A percentile compares a stretch with the other conserved stretches of the same genome.
Conservation (phyloP, 805 yeast species). For the Zygotorulaspora florentina region DNA sequence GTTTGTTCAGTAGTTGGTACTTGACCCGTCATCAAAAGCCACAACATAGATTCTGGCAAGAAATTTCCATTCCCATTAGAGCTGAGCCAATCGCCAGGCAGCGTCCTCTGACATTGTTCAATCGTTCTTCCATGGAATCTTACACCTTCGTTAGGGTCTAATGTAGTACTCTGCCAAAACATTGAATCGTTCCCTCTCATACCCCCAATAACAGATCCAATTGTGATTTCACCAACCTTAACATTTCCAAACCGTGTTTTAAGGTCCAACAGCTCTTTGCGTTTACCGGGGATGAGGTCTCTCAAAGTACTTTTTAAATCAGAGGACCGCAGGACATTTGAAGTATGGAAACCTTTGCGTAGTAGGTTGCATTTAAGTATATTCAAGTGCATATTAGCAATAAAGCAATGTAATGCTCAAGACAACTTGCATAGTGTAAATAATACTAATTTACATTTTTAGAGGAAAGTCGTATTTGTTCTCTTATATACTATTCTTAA, state of each 20-base stretch:
- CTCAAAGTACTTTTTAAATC: conserved; percentile 27
- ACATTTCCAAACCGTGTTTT: conserved; percentile 37
- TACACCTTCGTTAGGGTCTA: conserved; percentile 73
- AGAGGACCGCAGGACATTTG: conserved; percentile 1
- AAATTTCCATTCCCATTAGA: conserved; percentile 52
- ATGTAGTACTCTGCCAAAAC: conserved; percentile 76
- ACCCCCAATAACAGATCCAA: conserved; percentile 55
- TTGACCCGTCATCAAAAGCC: conserved; percentile 74
- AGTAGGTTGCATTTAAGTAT: neutral
- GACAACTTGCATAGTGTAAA: too few species aligned
- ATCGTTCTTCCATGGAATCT: conserved; percentile 76
- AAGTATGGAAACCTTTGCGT: conserved; percentile 9
- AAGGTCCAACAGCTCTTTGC: conserved; percentile 39
- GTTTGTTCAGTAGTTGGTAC: conserved; percentile 60
- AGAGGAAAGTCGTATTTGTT: too few species aligned
- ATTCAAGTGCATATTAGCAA: too few species aligned
- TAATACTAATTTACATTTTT: too few species aligned
- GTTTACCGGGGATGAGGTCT: conserved; percentile 41
- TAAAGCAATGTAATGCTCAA: too few species aligned
- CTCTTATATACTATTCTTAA: too few species aligned
- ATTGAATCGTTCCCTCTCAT: conserved; percentile 75
- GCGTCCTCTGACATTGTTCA: conserved; percentile 59
- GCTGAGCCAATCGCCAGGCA: conserved; percentile 43
- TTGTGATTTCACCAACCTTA: conserved; percentile 44
- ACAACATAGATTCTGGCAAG: conserved; percentile 72